Evolutionary conservation across 352 stramenopile genomes (phyloP).

Genomic region (Globisporangium nagaii): DNA sequence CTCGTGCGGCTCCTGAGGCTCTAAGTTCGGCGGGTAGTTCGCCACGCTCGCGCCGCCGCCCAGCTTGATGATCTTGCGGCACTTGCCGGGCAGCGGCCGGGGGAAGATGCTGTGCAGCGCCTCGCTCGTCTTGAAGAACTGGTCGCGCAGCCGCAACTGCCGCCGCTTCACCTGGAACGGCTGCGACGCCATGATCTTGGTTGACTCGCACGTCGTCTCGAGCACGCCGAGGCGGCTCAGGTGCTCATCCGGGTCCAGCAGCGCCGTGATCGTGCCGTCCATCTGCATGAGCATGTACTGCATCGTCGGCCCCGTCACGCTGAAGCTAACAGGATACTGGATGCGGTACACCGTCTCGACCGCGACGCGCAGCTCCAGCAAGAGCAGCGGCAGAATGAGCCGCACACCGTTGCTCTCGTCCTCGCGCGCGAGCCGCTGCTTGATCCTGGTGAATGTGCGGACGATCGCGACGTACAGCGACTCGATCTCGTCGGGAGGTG

Average conservation of each 20-base stretch:
- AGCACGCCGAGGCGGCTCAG: conserved; percentile 48
- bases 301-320: conserved; percentile 25
- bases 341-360: conserved; percentile 56
- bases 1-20: neutral
- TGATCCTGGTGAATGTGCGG: conserved; percentile 28
- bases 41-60: conserved; percentile 40
- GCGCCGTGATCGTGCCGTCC: conserved; percentile 31
- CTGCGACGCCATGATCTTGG: conserved; percentile 30
- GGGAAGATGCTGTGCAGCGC: conserved; percentile 51
- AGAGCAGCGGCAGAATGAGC: conserved; percentile 41
- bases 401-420: conserved; percentile 24
- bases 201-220: conserved; percentile 56
- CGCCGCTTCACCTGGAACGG: conserved; percentile 38
- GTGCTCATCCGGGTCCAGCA: conserved; percentile 51
- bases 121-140: conserved; percentile 64
- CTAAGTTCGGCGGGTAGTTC: conserved; percentile 28
- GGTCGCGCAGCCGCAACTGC: conserved; percentile 35
- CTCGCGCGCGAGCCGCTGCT: conserved; percentile 13
- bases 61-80: conserved; percentile 45
- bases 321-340: conserved; percentile 60
- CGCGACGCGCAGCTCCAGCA: conserved; percentile 55
- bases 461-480: conserved; percentile 36
- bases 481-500: conserved; percentile 20
- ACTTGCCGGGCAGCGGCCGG: conserved; percentile 36
- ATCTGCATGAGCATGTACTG: conserved; percentile 33